These are phyloP conservation scores for Globisporangium lucens DNA, from an alignment of 352 stramenopile genomes.

Conservation along the genomic window DNA sequence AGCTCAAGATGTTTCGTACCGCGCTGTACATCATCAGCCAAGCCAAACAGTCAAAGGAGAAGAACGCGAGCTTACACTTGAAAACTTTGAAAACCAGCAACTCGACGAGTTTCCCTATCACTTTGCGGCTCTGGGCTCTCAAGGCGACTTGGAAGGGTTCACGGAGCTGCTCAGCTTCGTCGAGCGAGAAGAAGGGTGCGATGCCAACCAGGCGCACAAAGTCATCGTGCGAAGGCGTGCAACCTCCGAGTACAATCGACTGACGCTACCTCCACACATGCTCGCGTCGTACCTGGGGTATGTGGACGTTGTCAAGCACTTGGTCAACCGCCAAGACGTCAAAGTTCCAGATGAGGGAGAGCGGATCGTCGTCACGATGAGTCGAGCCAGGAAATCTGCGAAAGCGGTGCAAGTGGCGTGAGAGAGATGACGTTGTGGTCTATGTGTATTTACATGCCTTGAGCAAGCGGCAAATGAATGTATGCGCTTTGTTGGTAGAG, in stretches of 20 bases:
- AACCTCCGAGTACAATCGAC: not conserved
- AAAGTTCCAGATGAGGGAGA: not conserved
- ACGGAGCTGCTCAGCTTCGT: not conserved
- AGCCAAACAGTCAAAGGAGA: no score
- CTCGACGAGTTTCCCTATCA: no score
- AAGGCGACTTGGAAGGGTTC: not conserved
- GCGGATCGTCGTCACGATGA: not conserved
- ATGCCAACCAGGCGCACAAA: not conserved
- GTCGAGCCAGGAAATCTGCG: not conserved
- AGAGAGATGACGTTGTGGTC: no score
- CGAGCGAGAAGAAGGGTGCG: not conserved
- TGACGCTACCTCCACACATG: not conserved
- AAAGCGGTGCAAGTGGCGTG: not conserved
- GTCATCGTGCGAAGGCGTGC: not conserved
- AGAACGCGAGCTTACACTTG: no score
- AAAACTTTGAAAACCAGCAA: no score
- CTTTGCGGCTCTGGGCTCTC: not conserved
- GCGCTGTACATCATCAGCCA: no score
- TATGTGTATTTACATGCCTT: no score
- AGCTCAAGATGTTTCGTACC: no score
- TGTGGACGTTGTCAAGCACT: not conserved
- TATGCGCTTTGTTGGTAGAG: no score
- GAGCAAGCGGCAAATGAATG: no score
- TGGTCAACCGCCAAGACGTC: not conserved
- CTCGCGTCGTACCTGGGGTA: slow-evolving; percentile 8